These are phyloP conservation scores for Cardamine occulta DNA, from an alignment of 345 rosid genomes.

Conservation along the genomic window DNA sequence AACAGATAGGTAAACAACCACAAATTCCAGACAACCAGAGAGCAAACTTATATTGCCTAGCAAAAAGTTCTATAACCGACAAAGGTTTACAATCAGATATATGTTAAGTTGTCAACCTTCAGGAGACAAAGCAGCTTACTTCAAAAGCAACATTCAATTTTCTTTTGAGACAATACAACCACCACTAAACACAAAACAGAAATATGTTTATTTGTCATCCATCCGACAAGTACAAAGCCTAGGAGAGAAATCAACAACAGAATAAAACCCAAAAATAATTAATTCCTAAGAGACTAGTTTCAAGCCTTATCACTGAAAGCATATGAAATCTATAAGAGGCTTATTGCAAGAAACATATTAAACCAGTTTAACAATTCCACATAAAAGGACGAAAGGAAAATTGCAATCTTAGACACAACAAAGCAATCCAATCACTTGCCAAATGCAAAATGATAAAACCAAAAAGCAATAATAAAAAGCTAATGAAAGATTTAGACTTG, in stretches of 20 bases:
- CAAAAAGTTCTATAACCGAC: neutral
- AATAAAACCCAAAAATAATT: neutral
- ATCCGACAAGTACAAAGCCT: constrained; percentile 7
- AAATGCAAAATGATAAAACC: neutral
- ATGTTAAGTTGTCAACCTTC: neutral
- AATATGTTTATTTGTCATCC: neutral
- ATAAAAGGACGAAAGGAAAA: neutral
- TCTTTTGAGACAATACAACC: neutral
- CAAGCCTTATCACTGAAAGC: neutral
- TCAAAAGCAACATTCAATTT: neutral
- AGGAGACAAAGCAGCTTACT: neutral
- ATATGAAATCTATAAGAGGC: constrained; percentile 10
- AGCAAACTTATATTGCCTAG: neutral
- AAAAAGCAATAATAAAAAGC: neutral
- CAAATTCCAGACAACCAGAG: neutral
- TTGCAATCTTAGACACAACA: constrained; percentile 9
- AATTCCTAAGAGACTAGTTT: neutral
- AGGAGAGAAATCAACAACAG: constrained; percentile 4
- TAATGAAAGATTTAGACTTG: neutral
- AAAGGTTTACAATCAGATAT: neutral
- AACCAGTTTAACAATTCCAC: neutral
- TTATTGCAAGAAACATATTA: neutral
- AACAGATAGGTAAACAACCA: constrained; percentile 6
- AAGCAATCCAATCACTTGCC: neutral
- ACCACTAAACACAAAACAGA: neutral